Evolutionary conservation across 805 yeast species (phyloP).

Genomic region (Vanderwaltozyma verrucispora): DNA sequence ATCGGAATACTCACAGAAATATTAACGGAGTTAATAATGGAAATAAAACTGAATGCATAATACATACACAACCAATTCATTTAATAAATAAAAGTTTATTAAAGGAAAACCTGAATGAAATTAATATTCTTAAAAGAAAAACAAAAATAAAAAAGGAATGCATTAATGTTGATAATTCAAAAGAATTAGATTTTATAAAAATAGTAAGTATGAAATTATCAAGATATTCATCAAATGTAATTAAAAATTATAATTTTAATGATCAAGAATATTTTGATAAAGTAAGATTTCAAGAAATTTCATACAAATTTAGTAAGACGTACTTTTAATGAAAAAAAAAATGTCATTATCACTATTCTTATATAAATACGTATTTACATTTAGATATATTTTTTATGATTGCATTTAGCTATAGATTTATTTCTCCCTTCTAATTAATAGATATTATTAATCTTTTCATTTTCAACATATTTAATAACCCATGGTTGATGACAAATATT

Average conservation of each 20-base stretch:
- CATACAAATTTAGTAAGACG: slow-evolving; percentile 26
- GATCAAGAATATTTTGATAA: slow-evolving; percentile 24
- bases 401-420: background rate
- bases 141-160: background rate
- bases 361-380: no score
- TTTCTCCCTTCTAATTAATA: no score
- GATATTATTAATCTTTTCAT: background rate
- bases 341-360: no score
- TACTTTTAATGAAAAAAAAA: slow-evolving; percentile 14
- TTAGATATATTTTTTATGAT: no score
- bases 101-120: background rate
- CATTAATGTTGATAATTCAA: background rate
- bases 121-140: background rate
- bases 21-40: no score
- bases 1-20: no score
- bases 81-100: slow-evolving; percentile 5
- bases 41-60: slow-evolving; percentile 3
- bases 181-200: slow-evolving; percentile 6
- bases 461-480: slow-evolving; percentile 36
- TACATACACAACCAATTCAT: slow-evolving; percentile 22
- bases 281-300: slow-evolving; percentile 26
- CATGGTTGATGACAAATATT: slow-evolving; percentile 53
- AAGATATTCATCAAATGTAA: slow-evolving; percentile 9
- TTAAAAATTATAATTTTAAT: slow-evolving; percentile 1
- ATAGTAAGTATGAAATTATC: slow-evolving; percentile 13